Evolutionary conservation across 116 monocot species (phyloP).

Genomic region (Phalaenopsis hybrid): DNA sequence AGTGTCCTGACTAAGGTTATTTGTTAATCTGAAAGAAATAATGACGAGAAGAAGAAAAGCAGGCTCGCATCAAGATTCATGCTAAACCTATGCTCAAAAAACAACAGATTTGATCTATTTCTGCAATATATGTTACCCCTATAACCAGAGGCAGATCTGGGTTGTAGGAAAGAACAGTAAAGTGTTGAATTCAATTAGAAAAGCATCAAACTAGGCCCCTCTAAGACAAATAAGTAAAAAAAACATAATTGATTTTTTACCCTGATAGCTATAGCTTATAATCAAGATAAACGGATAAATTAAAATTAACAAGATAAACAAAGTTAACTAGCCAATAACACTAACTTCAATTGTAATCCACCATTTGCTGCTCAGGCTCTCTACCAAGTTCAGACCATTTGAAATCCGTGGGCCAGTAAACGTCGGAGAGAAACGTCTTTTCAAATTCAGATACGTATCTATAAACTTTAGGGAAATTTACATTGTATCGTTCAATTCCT

Average conservation of each 20-base stretch:
- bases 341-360: neutral
- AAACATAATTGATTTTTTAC: neutral
- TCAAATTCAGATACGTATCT: neutral
- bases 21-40: neutral
- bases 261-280: neutral
- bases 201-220: neutral
- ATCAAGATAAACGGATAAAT: neutral
- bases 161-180: neutral
- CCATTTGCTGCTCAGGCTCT: neutral
- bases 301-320: neutral
- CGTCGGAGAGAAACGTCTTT: neutral
- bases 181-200: neutral
- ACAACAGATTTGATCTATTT: constrained; percentile 3
- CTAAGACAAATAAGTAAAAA: no score
- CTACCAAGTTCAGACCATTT: neutral
- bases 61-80: neutral
- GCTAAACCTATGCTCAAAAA: neutral
- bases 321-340: neutral
- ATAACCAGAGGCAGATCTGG: neutral
- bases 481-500: no score
- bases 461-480: no score
- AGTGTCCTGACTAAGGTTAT: neutral
- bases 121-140: neutral
- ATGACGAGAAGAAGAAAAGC: neutral
- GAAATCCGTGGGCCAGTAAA: neutral